Conservation (phyloP, 305 asterid genomes). For the Fraxinus platypoda region DNA sequence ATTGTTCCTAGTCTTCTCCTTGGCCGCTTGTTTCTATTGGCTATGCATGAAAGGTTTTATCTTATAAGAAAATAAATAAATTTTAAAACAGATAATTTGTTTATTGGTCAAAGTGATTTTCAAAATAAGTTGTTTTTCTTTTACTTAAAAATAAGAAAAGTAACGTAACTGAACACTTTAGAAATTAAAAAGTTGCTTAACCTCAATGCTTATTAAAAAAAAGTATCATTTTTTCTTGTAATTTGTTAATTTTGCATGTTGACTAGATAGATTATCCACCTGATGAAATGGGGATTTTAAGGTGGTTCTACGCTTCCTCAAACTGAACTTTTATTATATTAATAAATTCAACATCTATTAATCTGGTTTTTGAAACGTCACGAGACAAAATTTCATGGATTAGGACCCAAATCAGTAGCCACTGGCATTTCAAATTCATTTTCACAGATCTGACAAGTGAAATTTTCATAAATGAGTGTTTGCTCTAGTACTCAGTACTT, state of each 20-base stretch:
- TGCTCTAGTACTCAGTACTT: background rate
- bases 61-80: background rate
- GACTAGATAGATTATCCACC: background rate
- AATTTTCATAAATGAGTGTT: background rate
- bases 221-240: background rate
- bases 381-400: background rate
- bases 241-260: background rate
- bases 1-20: background rate
- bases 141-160: background rate
- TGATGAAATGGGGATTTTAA: background rate
- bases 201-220: background rate
- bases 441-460: background rate
- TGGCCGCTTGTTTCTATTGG: background rate
- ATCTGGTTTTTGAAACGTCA: background rate
- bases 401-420: background rate
- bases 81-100: background rate
- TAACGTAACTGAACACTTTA: background rate
- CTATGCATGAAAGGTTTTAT: background rate
- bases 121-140: background rate
- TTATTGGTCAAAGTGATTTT: background rate
- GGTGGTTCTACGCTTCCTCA: background rate
- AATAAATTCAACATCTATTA: background rate
- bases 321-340: background rate
- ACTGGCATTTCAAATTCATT: background rate
- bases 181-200: background rate